A percentile compares a stretch with the other conserved stretches of the same genome.
phyloP scores from a whole-genome alignment of 1,284 basidiomycete species.

The Thelephora terrestris region DNA sequence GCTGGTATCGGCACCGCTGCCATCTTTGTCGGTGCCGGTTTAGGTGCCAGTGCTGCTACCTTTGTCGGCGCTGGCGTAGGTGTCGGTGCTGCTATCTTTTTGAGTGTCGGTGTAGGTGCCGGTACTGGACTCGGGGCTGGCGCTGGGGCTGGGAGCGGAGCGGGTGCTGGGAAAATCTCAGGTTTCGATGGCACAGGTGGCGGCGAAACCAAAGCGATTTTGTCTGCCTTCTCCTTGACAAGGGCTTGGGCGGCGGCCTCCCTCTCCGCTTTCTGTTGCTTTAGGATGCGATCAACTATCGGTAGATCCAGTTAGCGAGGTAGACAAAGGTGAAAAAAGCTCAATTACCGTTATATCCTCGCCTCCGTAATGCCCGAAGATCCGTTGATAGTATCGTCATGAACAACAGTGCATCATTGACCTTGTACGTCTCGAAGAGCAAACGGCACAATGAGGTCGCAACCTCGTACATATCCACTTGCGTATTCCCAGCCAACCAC shows the following conservation, averaged over 20 bases:
- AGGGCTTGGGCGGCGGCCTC: slow-evolving; percentile 45
- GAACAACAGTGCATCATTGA: slow-evolving; percentile 79
- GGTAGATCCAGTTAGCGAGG: background rate
- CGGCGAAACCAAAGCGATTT: slow-evolving; percentile 5
- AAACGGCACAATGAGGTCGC: slow-evolving; percentile 71
- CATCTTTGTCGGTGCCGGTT: no score
- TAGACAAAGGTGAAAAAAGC: background rate
- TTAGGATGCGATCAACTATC: slow-evolving; percentile 83
- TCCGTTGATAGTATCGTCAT: slow-evolving; percentile 93
- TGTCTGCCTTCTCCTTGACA: slow-evolving; percentile 14
- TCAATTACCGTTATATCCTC: slow-evolving; percentile 72
- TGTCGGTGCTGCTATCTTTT: no score
- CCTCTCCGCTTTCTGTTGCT: slow-evolving; percentile 70
- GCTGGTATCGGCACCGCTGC: no score
- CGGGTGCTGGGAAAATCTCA: background rate
- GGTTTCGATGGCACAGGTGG: background rate
- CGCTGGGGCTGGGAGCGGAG: background rate
- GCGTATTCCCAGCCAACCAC: slow-evolving; percentile 64
- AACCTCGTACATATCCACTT: slow-evolving; percentile 92
- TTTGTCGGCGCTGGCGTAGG: no score
- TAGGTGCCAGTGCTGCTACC: no score
- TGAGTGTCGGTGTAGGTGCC: background rate
- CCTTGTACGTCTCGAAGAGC: slow-evolving; percentile 65
- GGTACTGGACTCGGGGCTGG: background rate
- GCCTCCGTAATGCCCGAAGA: slow-evolving; percentile 70